These are phyloP conservation scores for Corymbia maculata DNA, from an alignment of 345 rosid genomes.

Conservation along the genomic window DNA sequence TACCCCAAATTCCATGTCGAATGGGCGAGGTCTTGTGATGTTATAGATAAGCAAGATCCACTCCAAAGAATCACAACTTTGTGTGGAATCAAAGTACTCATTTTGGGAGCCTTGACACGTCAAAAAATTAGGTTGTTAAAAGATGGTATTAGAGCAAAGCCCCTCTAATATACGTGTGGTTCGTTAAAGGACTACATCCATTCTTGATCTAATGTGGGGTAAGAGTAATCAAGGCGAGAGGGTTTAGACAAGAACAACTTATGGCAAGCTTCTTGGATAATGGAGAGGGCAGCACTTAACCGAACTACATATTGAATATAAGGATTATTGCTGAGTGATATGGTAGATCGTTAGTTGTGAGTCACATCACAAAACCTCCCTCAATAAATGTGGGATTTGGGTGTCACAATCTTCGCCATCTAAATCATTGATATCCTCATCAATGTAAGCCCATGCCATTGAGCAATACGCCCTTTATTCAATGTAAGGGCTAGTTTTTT, in stretches of 20 bases:
- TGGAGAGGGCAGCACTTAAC: background rate
- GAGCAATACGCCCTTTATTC: too few relatives aligned
- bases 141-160: accelerated
- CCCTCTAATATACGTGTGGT: background rate
- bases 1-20: background rate
- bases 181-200: background rate
- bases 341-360: background rate
- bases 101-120: accelerated
- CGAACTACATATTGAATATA: background rate
- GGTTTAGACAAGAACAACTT: background rate
- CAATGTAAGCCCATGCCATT: background rate
- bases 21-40: background rate
- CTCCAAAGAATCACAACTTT: accelerated
- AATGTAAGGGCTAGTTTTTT: background rate
- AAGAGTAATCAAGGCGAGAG: background rate
- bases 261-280: accelerated
- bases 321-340: background rate
- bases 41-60: too few relatives aligned
- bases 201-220: accelerated
- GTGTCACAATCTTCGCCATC: too few relatives aligned
- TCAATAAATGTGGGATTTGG: background rate
- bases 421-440: too few relatives aligned
- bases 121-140: background rate
- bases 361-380: background rate
- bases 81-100: background rate